Conservation (phyloP, 2,329 filamentous ascomycete species). For the Phialophora verrucosa region DNA sequence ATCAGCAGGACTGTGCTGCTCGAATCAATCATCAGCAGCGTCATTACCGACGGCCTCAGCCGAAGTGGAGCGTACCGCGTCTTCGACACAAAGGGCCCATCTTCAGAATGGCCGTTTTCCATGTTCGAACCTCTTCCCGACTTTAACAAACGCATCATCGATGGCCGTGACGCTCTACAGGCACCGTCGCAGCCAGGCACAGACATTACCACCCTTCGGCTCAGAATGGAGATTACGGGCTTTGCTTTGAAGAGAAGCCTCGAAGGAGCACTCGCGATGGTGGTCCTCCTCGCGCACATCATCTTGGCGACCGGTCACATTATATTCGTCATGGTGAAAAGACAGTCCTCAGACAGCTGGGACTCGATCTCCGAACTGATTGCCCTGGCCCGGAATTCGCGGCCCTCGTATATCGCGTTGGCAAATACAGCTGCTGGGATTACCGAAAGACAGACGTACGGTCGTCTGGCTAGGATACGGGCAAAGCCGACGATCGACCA, state of each 20-base stretch:
- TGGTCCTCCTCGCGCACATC: conserved; percentile 18
- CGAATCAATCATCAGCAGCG: conserved; percentile 20
- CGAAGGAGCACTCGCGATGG: conserved; percentile 20
- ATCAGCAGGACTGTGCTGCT: conserved; percentile 12
- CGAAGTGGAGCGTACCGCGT: conserved; percentile 12
- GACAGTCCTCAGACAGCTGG: conserved; percentile 17
- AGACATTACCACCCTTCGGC: conserved; percentile 9
- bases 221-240: conserved; percentile 23
- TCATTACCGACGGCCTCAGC: conserved; percentile 20
- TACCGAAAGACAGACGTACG: conserved; percentile 8
- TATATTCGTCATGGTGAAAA: conserved; percentile 5
- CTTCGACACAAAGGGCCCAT: conserved; percentile 15
- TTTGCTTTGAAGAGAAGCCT: conserved; percentile 16
- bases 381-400: conserved; percentile 21
- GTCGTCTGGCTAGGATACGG: conserved; percentile 18
- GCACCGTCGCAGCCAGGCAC: neutral
- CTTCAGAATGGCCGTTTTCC: conserved; percentile 8
- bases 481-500: conserved; percentile 1
- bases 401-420: conserved; percentile 13
- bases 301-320: conserved; percentile 18
- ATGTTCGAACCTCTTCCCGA: conserved; percentile 19
- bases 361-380: conserved; percentile 24
- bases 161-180: conserved; percentile 7
- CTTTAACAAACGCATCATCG: conserved; percentile 14
- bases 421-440: conserved; percentile 22